Percentiles rank a stretch among this genome's conserved stretches.
Evolutionary conservation across 768 basidiomycete genomes (phyloP).

Genomic region (Hygrophoropsis aurantiaca): DNA sequence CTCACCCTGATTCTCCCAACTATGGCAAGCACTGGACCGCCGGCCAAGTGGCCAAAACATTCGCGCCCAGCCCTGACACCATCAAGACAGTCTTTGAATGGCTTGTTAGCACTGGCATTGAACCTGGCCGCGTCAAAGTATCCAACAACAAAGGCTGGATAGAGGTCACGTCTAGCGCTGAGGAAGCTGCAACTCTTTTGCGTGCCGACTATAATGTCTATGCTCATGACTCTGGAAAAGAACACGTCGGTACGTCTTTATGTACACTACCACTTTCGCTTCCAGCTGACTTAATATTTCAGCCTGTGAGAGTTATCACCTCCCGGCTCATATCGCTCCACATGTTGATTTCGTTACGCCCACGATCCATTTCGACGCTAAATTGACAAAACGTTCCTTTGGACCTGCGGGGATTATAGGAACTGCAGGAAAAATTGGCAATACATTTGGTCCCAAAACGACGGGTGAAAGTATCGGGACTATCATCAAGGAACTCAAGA

Average conservation of each 20-base stretch:
- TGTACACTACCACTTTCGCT: neutral
- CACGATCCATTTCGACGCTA: slow-evolving; percentile 41
- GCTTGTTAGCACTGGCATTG: slow-evolving; percentile 39
- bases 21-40: slow-evolving; percentile 50
- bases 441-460: slow-evolving; percentile 16
- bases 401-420: slow-evolving; percentile 3
- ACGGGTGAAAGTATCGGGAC: slow-evolving; percentile 17
- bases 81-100: slow-evolving; percentile 39
- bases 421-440: slow-evolving; percentile 13
- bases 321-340: slow-evolving; percentile 36
- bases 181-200: slow-evolving; percentile 45
- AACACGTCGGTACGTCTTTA: slow-evolving; percentile 36
- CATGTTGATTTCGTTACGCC: no score
- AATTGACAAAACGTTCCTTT: slow-evolving; percentile 20
- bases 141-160: slow-evolving; percentile 39
- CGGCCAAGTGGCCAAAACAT: slow-evolving; percentile 36
- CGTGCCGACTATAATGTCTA: slow-evolving; percentile 43
- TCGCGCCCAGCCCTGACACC: slow-evolving; percentile 39
- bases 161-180: slow-evolving; percentile 36
- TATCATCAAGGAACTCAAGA: slow-evolving; percentile 11
- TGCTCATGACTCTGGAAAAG: slow-evolving; percentile 32
- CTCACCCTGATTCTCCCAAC: slow-evolving; percentile 42
- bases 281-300: neutral
- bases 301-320: slow-evolving; percentile 42
- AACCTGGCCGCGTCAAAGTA: slow-evolving; percentile 30